These are phyloP conservation scores for Eucalyptus pauciflora DNA, from an alignment of 345 rosid genomes.

Conservation along the genomic window DNA sequence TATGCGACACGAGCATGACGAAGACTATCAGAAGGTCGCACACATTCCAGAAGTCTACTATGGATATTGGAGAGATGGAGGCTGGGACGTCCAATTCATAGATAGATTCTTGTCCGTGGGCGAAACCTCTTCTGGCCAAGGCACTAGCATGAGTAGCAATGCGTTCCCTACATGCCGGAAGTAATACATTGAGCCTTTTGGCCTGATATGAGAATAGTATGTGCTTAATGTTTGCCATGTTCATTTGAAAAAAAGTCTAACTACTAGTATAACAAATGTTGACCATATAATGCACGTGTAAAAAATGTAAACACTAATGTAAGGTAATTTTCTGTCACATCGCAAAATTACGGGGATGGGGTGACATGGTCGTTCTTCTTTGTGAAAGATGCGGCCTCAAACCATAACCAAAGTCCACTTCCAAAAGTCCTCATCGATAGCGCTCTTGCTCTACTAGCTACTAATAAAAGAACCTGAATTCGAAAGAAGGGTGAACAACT, in stretches of 20 bases:
- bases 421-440: fast-evolving
- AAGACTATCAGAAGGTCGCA: conserved; percentile 6
- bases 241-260: too few relatives aligned
- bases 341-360: fast-evolving
- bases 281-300: too few relatives aligned
- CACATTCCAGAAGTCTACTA: conserved; percentile 14
- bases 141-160: background rate
- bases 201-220: too few relatives aligned
- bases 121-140: background rate
- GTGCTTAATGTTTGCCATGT: too few relatives aligned
- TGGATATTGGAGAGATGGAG: conserved; percentile 15
- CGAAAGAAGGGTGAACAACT: fast-evolving
- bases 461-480: fast-evolving
- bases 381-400: fast-evolving
- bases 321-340: too few relatives aligned
- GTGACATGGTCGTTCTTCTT: fast-evolving
- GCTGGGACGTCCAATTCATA: conserved; percentile 12
- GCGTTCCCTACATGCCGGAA: conserved; percentile 9
- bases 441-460: fast-evolving
- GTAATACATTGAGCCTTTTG: background rate
- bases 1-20: background rate
- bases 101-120: background rate
- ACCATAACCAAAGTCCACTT: fast-evolving
- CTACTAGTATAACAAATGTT: too few relatives aligned
- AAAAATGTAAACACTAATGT: fast-evolving